Percentiles rank a stretch among this genome's conserved stretches.
phyloP scores from a whole-genome alignment of 176 grass and related monocot species.

The Bolboschoenus planiculmis region DNA sequence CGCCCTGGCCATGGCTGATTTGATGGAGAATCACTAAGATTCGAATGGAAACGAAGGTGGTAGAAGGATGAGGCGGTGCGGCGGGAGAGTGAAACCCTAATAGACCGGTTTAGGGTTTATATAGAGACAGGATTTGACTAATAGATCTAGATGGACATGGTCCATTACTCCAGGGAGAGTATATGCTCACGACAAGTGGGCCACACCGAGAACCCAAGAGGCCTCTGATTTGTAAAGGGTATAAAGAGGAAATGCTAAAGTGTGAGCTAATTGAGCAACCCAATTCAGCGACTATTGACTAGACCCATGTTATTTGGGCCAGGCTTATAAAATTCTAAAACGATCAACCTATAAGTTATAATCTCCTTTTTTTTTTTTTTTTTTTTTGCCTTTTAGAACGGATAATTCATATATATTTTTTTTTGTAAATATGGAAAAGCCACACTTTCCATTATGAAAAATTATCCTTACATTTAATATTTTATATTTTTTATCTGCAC shows the following conservation, averaged over 20 bases:
- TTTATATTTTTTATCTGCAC: too few species aligned
- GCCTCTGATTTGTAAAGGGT: too few species aligned
- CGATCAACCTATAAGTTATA: too few species aligned
- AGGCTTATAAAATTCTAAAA: not conserved
- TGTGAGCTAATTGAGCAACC: too few species aligned
- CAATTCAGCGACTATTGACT: not conserved
- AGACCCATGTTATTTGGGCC: not conserved
- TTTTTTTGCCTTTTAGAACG: not conserved
- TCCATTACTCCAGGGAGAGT: not conserved
- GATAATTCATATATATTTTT: not conserved
- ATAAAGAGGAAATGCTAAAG: too few species aligned
- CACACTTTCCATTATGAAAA: too few species aligned
- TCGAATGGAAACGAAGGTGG: not conserved
- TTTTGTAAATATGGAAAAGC: too few species aligned
- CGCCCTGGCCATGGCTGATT: slow-evolving; percentile 36
- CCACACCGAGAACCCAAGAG: not conserved
- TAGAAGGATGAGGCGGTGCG: not conserved
- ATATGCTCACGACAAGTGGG: not conserved
- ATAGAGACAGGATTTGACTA: not conserved
- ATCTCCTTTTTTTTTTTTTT: not conserved
- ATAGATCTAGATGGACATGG: not conserved
- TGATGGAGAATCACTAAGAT: not conserved
- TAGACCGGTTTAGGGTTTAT: not conserved
- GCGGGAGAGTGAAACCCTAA: slow-evolving; percentile 29
- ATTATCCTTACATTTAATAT: too few species aligned